phyloP scores from a whole-genome alignment of 2,329 filamentous ascomycete genomes.

The Thelonectria blattea region DNA sequence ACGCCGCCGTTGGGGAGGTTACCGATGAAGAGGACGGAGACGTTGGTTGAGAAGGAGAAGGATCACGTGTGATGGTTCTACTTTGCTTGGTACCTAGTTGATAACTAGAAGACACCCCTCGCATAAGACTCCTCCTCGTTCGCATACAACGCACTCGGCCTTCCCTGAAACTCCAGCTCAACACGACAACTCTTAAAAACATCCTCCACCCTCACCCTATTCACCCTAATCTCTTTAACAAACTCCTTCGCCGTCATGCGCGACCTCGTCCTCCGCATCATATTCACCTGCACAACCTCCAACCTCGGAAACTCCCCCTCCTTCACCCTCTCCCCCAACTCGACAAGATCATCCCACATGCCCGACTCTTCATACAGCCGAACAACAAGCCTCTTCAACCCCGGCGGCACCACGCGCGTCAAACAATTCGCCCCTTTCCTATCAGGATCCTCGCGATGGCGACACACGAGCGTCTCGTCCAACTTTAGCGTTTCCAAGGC shows the following conservation, averaged over 20 bases:
- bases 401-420: neutral
- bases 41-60: no score
- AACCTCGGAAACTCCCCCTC: neutral
- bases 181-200: neutral
- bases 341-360: neutral
- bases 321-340: neutral
- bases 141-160: neutral
- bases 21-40: neutral
- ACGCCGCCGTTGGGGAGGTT: neutral
- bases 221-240: neutral
- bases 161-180: neutral
- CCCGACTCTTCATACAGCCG: neutral
- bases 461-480: neutral
- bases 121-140: neutral
- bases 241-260: neutral
- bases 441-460: neutral
- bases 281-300: neutral
- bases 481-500: neutral
- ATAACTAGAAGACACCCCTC: neutral
- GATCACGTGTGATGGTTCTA: no score
- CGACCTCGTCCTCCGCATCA: neutral
- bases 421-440: neutral
- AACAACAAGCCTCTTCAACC: neutral
- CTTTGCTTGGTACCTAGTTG: no score
- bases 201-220: neutral